These are phyloP conservation scores for Simplicillium aogashimaense DNA, from an alignment of 2,329 filamentous ascomycete genomes.

Conservation along the genomic window DNA sequence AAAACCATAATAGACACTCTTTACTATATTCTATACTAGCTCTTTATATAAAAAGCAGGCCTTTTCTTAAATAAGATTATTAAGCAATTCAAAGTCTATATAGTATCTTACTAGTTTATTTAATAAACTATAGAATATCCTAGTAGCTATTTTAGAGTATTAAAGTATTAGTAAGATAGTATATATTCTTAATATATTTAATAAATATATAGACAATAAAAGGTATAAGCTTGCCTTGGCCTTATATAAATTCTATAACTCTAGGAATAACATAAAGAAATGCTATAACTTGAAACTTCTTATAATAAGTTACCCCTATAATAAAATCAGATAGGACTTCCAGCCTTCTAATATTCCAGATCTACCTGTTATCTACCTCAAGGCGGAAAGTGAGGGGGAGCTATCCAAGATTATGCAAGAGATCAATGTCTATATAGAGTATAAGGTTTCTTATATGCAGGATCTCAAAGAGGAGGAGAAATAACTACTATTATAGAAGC, in stretches of 20 bases:
- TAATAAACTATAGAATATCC: constrained; percentile 18
- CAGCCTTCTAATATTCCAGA: constrained; percentile 1
- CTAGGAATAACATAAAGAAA: background rate
- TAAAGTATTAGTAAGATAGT: constrained; percentile 14
- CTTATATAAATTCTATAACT: constrained; percentile 15
- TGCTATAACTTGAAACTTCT: constrained; percentile 23
- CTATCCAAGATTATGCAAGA: constrained; percentile 9
- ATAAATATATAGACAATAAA: constrained; percentile 23
- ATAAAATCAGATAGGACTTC: constrained; percentile 12
- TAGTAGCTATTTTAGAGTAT: constrained; percentile 10
- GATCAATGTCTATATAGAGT: constrained; percentile 12
- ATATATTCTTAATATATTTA: constrained; percentile 28
- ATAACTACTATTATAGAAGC: constrained; percentile 5
- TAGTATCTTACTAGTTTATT: constrained; percentile 12
- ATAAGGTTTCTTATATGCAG: constrained; percentile 4
- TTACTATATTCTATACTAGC: constrained; percentile 24
- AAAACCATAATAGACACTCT: constrained; percentile 18
- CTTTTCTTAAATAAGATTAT: constrained; percentile 14
- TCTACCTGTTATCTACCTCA: constrained; percentile 10
- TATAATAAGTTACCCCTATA: constrained; percentile 19
- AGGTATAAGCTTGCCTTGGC: constrained; percentile 11
- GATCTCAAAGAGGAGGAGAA: constrained; percentile 5
- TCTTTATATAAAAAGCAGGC: constrained; percentile 16
- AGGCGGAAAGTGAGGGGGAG: constrained; percentile 9
- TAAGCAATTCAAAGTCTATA: constrained; percentile 10